Evolutionary conservation across 2,329 filamentous ascomycete genomes (phyloP).

Genomic region (Fusarium xyrophilum): DNA sequence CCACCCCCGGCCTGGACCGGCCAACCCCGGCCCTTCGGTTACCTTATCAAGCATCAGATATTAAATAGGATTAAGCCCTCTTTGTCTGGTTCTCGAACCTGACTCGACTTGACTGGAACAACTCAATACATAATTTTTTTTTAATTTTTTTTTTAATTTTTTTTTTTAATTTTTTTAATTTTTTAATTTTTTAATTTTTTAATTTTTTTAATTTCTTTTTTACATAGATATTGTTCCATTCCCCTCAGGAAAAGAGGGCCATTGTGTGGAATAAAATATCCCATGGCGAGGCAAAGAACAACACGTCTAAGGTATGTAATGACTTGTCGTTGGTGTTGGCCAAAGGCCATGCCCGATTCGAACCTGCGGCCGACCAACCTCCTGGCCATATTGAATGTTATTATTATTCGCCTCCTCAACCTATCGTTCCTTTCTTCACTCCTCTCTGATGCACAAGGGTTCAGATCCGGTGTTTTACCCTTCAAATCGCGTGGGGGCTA

Average conservation of each 20-base stretch:
- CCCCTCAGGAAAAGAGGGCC: background rate
- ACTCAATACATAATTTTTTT: background rate
- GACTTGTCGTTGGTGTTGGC: conserved; percentile 4
- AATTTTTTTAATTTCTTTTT: no score
- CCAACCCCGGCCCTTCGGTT: conserved; percentile 24
- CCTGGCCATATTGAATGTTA: background rate
- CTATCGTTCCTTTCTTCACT: background rate
- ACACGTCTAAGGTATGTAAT: background rate
- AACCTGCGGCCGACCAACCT: conserved; percentile 12
- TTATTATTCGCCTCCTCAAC: background rate
- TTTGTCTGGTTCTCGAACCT: background rate
- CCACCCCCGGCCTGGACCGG: conserved; percentile 31
- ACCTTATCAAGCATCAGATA: conserved; percentile 19
- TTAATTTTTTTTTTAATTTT: no score
- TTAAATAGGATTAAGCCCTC: conserved; percentile 13
- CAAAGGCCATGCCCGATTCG: conserved; percentile 1
- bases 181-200: no score
- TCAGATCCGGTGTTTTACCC: background rate
- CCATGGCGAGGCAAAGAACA: conserved; percentile 5
- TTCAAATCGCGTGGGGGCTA: conserved; percentile 6
- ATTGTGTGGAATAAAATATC: background rate
- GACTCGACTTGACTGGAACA: background rate
- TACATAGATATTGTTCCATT: background rate
- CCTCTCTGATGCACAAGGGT: background rate
- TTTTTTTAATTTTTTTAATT: no score